Evolutionary conservation across 768 basidiomycete species (phyloP).

Genomic region (Boletellus ananas): DNA sequence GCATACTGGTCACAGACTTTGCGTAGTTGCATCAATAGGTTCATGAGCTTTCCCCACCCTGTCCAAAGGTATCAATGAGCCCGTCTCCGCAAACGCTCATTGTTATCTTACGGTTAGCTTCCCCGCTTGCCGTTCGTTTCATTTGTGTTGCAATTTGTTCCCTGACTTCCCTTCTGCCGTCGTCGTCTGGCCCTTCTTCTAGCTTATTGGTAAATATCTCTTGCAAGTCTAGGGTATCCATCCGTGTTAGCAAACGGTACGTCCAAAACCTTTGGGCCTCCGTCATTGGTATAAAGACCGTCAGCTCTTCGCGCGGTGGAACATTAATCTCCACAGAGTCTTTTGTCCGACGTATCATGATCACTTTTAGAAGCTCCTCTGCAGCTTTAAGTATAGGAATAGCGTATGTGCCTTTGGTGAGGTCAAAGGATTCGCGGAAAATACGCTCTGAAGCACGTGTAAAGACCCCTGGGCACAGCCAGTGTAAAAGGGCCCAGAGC

Average conservation of each 20-base stretch:
- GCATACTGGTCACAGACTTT: conserved; percentile 67
- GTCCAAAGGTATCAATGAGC: neutral
- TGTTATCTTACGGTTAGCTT: conserved; percentile 28
- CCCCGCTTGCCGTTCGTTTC: conserved; percentile 27
- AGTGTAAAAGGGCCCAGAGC: conserved; percentile 53
- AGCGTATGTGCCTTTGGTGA: conserved; percentile 50
- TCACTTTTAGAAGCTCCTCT: conserved; percentile 43
- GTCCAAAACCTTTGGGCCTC: conserved; percentile 65
- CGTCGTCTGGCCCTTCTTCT: conserved; percentile 28
- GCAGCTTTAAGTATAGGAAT: conserved; percentile 46
- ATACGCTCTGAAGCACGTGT: conserved; percentile 42
- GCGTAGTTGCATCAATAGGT: conserved; percentile 67
- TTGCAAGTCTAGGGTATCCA: conserved; percentile 46
- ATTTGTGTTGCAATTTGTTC: conserved; percentile 38
- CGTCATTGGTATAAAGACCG: conserved; percentile 53
- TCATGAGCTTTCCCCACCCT: conserved; percentile 59
- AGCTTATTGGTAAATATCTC: conserved; percentile 41
- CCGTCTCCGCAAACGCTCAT: neutral
- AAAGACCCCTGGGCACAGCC: conserved; percentile 54
- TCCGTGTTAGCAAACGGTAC: conserved; percentile 48
- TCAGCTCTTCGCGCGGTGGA: conserved; percentile 55
- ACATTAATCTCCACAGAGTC: conserved; percentile 45
- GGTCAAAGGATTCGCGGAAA: conserved; percentile 53
- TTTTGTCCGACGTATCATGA: conserved; percentile 65
- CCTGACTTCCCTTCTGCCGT: conserved; percentile 40